phyloP scores from a whole-genome alignment of 257 asterid genomes.

The Nicotiana sylvestris region DNA sequence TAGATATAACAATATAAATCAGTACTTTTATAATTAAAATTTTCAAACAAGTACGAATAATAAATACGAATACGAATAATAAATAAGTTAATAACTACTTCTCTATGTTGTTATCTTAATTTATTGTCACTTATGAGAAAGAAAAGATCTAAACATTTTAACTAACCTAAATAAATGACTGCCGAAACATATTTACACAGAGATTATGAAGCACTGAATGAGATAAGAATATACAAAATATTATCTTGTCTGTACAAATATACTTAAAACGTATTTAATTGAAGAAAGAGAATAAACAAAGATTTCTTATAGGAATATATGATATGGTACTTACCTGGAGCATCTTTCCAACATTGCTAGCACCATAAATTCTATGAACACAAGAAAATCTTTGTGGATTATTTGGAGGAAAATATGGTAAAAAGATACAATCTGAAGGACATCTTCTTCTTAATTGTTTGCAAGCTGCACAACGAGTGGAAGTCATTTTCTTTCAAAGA shows the following conservation, averaged over 20 bases:
- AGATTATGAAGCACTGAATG: neutral
- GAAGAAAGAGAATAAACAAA: neutral
- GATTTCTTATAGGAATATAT: neutral
- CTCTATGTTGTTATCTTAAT: neutral
- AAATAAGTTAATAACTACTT: neutral
- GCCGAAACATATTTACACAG: neutral
- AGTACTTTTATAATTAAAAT: too few species aligned
- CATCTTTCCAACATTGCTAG: constrained; percentile 25
- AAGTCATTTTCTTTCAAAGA: constrained; percentile 12
- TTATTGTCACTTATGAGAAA: neutral
- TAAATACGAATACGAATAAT: too few species aligned
- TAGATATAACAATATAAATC: too few species aligned
- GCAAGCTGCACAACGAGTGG: constrained; percentile 31
- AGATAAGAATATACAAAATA: neutral
- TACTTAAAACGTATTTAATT: neutral
- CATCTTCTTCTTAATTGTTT: constrained; percentile 30
- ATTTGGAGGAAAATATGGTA: constrained; percentile 30
- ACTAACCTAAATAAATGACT: too few species aligned
- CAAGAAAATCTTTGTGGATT: constrained; percentile 27
- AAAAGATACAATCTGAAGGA: constrained; percentile 26
- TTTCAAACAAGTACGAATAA: too few species aligned
- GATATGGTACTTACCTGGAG: constrained; percentile 15
- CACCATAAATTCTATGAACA: constrained; percentile 27
- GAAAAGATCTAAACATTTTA: neutral
- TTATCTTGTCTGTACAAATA: neutral